A percentile compares a stretch with the other conserved stretches of the same genome.
Conservation (phyloP, 1,284 basidiomycete genomes). For the Ceratobasidium sp. region DNA sequence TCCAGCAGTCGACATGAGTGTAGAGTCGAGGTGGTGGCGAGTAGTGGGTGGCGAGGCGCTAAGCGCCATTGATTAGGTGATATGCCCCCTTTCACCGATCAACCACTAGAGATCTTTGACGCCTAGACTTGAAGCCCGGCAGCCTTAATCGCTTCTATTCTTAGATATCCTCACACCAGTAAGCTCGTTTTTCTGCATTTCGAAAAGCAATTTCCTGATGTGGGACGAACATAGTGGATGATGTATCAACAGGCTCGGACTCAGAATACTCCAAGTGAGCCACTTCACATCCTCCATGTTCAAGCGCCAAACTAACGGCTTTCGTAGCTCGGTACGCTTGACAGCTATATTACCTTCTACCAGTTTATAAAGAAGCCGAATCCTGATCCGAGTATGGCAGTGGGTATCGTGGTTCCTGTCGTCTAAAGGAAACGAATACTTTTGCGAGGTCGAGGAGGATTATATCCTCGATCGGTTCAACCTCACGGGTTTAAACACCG, state of each 20-base stretch:
- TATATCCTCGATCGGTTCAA: conserved; percentile 99
- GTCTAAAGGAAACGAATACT: conserved; percentile 98
- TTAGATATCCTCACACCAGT: conserved; percentile 19
- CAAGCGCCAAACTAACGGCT: background rate
- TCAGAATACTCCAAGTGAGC: conserved; percentile 88
- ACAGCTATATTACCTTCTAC: conserved; percentile 16
- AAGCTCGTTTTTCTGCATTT: background rate
- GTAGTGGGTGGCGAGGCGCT: background rate
- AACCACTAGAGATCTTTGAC: conserved; percentile 39
- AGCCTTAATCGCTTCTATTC: conserved; percentile 2
- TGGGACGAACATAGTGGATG: conserved; percentile 73
- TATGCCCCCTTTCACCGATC: conserved; percentile 26
- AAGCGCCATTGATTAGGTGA: conserved; percentile 41
- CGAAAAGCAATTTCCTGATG: background rate
- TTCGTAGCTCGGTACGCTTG: conserved; percentile 55
- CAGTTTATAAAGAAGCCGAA: background rate
- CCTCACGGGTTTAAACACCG: conserved; percentile 95
- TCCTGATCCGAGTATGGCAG: conserved; percentile 57
- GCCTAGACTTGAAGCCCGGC: conserved; percentile 32
- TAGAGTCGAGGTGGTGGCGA: background rate
- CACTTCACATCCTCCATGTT: background rate
- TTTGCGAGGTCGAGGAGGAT: conserved; percentile 99
- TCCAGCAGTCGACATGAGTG: conserved; percentile 33
- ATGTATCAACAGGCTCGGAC: conserved; percentile 86
- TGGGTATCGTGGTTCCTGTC: conserved; percentile 99